These are phyloP conservation scores for Pachysandra terminalis DNA, from an alignment of 164 flowering plant species.

Conservation along the genomic window DNA sequence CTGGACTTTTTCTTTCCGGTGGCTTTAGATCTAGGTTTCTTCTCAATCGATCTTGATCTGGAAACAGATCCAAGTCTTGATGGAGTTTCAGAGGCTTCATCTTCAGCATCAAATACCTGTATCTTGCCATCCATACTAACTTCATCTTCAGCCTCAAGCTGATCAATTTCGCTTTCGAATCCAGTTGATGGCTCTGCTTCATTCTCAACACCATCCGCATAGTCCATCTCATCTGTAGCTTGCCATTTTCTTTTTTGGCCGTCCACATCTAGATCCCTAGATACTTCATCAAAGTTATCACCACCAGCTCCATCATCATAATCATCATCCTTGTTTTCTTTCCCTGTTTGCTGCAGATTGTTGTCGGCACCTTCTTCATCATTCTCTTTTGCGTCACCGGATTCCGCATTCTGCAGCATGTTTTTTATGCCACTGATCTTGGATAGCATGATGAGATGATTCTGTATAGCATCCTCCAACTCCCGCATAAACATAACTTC, in stretches of 20 bases:
- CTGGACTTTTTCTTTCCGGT: slow-evolving; percentile 14
- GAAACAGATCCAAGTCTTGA: slow-evolving; percentile 16
- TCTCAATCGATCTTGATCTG: slow-evolving; percentile 19
- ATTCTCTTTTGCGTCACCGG: slow-evolving; percentile 27
- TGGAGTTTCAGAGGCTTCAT: slow-evolving; percentile 21
- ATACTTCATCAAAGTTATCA: slow-evolving; percentile 32
- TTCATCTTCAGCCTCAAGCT: slow-evolving; percentile 31
- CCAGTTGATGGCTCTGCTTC: slow-evolving; percentile 32
- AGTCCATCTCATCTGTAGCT: slow-evolving; percentile 71
- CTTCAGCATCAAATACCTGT: slow-evolving; percentile 30
- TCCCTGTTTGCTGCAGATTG: slow-evolving; percentile 5
- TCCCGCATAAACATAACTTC: slow-evolving; percentile 35
- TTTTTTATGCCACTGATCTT: slow-evolving; percentile 66
- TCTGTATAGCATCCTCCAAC: slow-evolving; percentile 62
- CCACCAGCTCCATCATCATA: slow-evolving; percentile 33
- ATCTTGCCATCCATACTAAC: slow-evolving; percentile 21
- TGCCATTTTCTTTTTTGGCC: slow-evolving; percentile 54
- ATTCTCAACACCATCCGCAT: slow-evolving; percentile 54
- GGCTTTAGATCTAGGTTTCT: slow-evolving; percentile 17
- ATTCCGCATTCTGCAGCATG: slow-evolving; percentile 20
- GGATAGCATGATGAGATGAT: slow-evolving; percentile 45
- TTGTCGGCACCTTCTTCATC: slow-evolving; percentile 33
- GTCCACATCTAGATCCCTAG: slow-evolving; percentile 66
- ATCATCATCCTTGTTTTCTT: slow-evolving; percentile 29
- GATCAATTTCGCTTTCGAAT: slow-evolving; percentile 34